Evolutionary conservation across 225 moss, liverwort and hornwort species (phyloP), one percentile per base, ranked within the genome.

Genomic region (Physcomitrium patens): DNA sequence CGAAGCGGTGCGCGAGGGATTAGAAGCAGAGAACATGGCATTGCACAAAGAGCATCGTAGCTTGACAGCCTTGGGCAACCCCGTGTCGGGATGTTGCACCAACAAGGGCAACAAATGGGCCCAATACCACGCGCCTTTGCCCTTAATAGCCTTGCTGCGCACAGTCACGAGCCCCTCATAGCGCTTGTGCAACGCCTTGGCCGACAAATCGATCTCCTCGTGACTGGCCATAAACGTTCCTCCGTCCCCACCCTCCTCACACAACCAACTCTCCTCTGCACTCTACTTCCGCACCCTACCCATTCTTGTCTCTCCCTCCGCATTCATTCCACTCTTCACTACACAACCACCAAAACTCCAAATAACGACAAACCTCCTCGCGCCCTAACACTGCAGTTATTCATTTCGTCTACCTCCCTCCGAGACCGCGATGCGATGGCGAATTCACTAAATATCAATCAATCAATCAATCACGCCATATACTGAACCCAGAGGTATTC

Each of bases 41-140:
- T 85, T 93, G 91, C 93, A 93, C 12, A 93, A 77, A 46, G 91
- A 89, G 79, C 93, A 93, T 50, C 93, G 89, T 52, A 93, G 79
- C 84, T 93, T 93, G 14, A 93, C 91, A 26, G 93, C 93, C 56
- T 93, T 93, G 1, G 93, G 87, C 55, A 83, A 65, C 8, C 91
- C 93, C 15, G 93, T 87, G 49, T 93, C 93, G n/a, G 91, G 84
- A 23, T 91, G 89, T 49, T 84, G 91, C 27, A 93, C 87, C 48
- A 93, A 72, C 47, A 93, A 75, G 47, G 93, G 93, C 66, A 87
- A 79, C 68, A 93, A 79, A 83, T 93, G 93, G 6, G 86, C 76
- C 93, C 93, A 93, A 74, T 93, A 93, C 93, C 93, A 93, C 20
- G 93, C 93, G 14, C 93, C 91, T 63, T 93, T 93, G 15, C 93